These are phyloP conservation scores for Inonotus obliquus DNA, from an alignment of 1,284 basidiomycete species.

Conservation along the genomic window DNA sequence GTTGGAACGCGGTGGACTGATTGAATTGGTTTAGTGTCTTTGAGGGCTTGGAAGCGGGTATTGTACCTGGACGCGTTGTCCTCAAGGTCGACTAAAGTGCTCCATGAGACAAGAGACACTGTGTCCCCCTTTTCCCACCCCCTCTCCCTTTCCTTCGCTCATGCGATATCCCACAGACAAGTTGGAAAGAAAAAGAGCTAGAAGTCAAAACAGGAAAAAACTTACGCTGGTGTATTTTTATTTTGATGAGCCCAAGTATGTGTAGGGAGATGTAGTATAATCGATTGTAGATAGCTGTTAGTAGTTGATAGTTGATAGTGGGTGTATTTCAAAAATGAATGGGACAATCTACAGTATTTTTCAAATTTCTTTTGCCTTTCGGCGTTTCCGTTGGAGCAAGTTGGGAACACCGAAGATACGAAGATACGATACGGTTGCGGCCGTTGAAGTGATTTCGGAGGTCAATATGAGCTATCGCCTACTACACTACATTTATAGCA, in stretches of 20 bases:
- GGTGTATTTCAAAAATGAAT: too few species aligned
- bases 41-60: constrained; percentile 37
- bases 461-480: too few species aligned
- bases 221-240: not conserved
- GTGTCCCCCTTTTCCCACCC: not conserved
- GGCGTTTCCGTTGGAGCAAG: too few species aligned
- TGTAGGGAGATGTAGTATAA: not conserved
- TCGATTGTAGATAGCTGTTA: not conserved
- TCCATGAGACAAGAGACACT: not conserved
- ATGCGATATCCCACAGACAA: not conserved
- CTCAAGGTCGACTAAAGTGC: constrained; percentile 26
- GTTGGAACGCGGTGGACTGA: not conserved
- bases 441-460: too few species aligned
- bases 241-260: not conserved
- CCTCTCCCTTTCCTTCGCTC: not conserved
- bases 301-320: not conserved
- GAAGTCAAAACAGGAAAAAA: not conserved
- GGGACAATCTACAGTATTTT: too few species aligned
- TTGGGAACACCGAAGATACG: too few species aligned
- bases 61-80: constrained; percentile 39
- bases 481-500: too few species aligned
- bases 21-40: constrained; percentile 27
- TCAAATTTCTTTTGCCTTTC: too few species aligned
- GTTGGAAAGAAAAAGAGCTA: not conserved
- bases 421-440: too few species aligned